phyloP scores from a whole-genome alignment of 331 rosid genomes.

The Rosa hybrid region DNA sequence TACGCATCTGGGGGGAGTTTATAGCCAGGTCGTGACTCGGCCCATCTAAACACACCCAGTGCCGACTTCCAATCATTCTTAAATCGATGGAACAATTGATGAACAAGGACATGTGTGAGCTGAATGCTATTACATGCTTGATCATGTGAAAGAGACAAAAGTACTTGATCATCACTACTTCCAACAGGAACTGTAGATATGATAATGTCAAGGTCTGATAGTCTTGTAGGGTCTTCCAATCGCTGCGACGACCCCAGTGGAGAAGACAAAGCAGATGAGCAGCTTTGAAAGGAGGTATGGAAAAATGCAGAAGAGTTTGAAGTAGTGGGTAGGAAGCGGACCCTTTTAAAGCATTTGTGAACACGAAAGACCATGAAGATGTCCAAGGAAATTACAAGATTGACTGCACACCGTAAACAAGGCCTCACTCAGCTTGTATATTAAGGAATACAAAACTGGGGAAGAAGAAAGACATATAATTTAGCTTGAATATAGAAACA shows the following conservation, averaged over 20 bases:
- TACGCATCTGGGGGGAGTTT: constrained; percentile 48
- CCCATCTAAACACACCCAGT: constrained; percentile 82
- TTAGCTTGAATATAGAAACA: neutral
- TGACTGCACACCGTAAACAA: neutral
- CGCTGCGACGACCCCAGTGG: constrained; percentile 28
- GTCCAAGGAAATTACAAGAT: neutral
- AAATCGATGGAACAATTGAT: constrained; percentile 51
- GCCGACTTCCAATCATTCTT: constrained; percentile 92
- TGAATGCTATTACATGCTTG: constrained; percentile 40
- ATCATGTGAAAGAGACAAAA: constrained; percentile 51
- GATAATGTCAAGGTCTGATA: constrained; percentile 48
- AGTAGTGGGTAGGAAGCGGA: constrained; percentile 7
- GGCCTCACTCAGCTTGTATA: neutral
- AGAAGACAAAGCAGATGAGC: constrained; percentile 17
- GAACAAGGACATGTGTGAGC: constrained; percentile 45
- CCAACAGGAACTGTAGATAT: constrained; percentile 49
- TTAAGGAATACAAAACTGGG: neutral
- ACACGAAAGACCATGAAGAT: constrained; percentile 4
- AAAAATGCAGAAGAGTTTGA: constrained; percentile 13
- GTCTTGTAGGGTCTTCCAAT: constrained; percentile 27
- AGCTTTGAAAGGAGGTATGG: constrained; percentile 21
- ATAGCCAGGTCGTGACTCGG: constrained; percentile 42
- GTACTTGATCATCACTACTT: constrained; percentile 51
- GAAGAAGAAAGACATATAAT: neutral
- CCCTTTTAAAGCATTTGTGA: constrained; percentile 7